phyloP scores from a whole-genome alignment of 2,329 filamentous ascomycete species.

The Colletotrichum theobromicola region DNA sequence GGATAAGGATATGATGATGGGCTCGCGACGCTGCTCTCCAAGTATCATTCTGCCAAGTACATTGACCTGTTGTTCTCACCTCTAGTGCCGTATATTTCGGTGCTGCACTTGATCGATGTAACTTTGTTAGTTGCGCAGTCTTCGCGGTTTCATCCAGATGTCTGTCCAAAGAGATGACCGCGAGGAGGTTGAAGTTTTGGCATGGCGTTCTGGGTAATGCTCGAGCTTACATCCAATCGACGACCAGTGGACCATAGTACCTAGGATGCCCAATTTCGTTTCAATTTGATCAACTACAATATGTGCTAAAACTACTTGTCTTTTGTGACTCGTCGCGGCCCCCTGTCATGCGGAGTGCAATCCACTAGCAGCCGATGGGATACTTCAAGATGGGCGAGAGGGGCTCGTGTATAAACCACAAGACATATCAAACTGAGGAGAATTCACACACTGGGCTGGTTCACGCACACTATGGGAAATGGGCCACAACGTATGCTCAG shows the following conservation, averaged over 20 bases:
- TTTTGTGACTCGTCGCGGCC: too few relatives aligned
- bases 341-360: too few relatives aligned
- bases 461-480: neutral
- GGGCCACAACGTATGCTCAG: neutral
- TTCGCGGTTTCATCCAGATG: neutral
- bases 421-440: too few relatives aligned
- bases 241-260: too few relatives aligned
- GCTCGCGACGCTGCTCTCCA: neutral
- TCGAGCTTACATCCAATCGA: too few relatives aligned
- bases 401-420: too few relatives aligned
- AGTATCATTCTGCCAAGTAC: neutral
- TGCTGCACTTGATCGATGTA: neutral
- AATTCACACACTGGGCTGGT: neutral
- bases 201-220: fast-evolving
- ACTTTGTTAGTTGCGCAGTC: neutral
- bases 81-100: neutral
- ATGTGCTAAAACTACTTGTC: too few relatives aligned
- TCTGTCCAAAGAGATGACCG: neutral
- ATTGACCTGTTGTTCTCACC: neutral
- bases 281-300: too few relatives aligned
- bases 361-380: too few relatives aligned
- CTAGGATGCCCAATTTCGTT: too few relatives aligned
- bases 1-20: neutral
- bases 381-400: too few relatives aligned
- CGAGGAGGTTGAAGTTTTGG: neutral